Evolutionary conservation across 2,329 filamentous ascomycete species (phyloP), one percentile per base, ranked within the genome.

Genomic region (Colletotrichum tropicale): DNA sequence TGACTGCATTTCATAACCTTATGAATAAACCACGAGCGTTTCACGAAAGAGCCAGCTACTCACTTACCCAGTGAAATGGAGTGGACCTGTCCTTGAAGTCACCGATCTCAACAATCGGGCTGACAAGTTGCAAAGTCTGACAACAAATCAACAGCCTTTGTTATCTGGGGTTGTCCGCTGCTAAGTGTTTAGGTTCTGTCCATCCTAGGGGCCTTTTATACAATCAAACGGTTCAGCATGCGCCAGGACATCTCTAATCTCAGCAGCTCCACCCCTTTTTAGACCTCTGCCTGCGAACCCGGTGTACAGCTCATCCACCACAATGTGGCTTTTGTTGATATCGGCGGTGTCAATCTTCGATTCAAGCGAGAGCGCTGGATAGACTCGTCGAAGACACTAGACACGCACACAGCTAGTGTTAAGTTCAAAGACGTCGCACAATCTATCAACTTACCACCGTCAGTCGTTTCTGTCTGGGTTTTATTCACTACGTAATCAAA

Each of bases 31-130:
- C 36, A 18, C 36, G 36, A 6, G 8, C 4, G 3, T 18, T 9
- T 0, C 5, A 43, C 16, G 16, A 43, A 43, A 1, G 36, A 5
- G 16, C 8, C 36, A 43, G 36, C 16, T 18, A 18, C 36, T 43
- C 16, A 18, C 36, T 3, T 10, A 43, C 36, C 2, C 15, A 1
- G 8, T 18, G 4, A 18, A 1, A 43, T 43, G 3, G 1, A 18
- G 36, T 9, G 3, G 16, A 18, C 8, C 16, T 18, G 36, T 0
- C 16, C 36, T 43, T 18, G 16, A 43, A 18, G 36, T 18, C 3
- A 9, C 36, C 16, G 4, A 43, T 18, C 2, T 43, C 36, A 9
- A 10, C 5, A 6, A 43, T 18, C 1, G 1, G 5, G 36, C 16
- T 43, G 36, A 43, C 1, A 43, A 43, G 36, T 43, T 5, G 16